Base-by-base conservation (phyloP, 495 filamentous ascomycete species). In the Penicillium pancosmium region DNA sequence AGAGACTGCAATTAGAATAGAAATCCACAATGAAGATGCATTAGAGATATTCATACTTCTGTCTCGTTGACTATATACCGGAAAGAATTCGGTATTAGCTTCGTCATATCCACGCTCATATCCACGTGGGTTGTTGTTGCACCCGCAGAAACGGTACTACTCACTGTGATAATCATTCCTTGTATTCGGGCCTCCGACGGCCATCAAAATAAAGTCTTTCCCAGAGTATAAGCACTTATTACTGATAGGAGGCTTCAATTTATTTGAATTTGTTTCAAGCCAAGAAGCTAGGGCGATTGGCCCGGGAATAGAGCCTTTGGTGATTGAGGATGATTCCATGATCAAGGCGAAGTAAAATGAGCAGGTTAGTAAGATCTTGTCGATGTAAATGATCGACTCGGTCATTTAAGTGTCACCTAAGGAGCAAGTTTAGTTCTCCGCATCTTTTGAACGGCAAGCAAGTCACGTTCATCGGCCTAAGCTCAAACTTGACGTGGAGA, bases 161-260 rank as follows among this genome's bases (percentile, higher is more conserved):
- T 38, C 21, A 62, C 63, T 56, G 25, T 65, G 63, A 54, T 65
- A 65, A 27, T 65, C 63, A 56, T 65, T 65, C 6, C 63, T 46
- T 15, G 51, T 61, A 31, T 65, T 65, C 8, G 63, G 63, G 9
- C 59, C 63, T 7, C 63, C 63, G 15, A 65, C 63, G 5, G 60
- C 63, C 63, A 65, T 65, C 46, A 65, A 21, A 4, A 61, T 65
- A 44, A 65, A 65, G 25, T 65, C 63, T 19, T 65, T 46, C 9
- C 63, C 63, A 60, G 91, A 84, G 75, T 92, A 91, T 57, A 96
- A 87, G 73, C 89, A 91, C 70, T 88, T 90, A 71, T 94, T 94
- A 73, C 93, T 94, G 70, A 96, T 84, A 3, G 91, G 91, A 0
- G 91, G 91, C 69, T 91, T 83, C 57, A 96, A 80, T 38, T 93